Percentiles rank a stretch among this genome's conserved stretches.
Conservation (phyloP, 108 stramenopile genomes). For the Skeletonema marinoi region DNA sequence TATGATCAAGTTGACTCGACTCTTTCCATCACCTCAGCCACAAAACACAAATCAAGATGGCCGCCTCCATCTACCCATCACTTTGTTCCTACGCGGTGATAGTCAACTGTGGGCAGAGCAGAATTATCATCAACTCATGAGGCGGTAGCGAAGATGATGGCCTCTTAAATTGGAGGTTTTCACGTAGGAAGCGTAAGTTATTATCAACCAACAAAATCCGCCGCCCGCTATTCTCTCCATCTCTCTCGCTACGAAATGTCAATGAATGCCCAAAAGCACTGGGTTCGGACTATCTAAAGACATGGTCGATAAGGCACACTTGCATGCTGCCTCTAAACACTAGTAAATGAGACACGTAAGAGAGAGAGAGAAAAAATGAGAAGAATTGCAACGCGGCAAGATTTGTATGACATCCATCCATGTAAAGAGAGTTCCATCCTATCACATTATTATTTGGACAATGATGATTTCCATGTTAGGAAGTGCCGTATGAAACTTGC, state of each 20-base stretch:
- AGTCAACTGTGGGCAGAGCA: not conserved
- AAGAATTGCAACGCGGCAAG: not conserved
- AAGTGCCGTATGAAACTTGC: constrained; percentile 54
- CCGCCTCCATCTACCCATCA: no score
- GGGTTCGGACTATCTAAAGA: constrained; percentile 59
- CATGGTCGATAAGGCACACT: constrained; percentile 54
- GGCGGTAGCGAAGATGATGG: no score
- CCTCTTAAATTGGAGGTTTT: no score
- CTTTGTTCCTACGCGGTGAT: no score
- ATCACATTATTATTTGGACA: constrained; percentile 10
- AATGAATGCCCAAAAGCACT: constrained; percentile 54
- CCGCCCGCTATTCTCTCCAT: not conserved
- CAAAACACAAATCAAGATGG: no score
- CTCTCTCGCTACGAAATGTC: constrained; percentile 16
- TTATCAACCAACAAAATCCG: no score
- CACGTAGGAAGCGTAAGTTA: no score
- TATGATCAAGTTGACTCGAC: no score
- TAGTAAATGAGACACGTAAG: constrained; percentile 25
- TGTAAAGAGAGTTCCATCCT: no score
- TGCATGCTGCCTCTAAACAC: constrained; percentile 50
- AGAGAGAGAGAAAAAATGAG: not conserved
- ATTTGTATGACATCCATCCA: not conserved
- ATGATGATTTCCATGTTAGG: constrained; percentile 54
- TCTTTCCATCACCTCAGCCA: no score
- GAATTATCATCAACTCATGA: no score